phyloP scores from a whole-genome alignment of 805 yeast species.

The Pichia exigua region DNA sequence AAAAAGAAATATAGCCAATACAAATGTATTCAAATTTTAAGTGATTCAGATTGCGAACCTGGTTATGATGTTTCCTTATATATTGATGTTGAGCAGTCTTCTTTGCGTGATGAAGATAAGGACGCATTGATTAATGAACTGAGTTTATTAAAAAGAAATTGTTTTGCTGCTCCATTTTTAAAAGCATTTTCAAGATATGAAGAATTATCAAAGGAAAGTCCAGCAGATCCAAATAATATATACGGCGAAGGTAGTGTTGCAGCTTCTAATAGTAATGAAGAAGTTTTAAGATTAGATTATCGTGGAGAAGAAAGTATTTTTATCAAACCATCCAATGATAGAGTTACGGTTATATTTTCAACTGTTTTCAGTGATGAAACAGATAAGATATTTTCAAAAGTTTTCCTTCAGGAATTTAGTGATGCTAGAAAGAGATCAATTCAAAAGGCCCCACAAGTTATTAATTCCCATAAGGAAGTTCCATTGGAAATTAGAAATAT shows the following conservation, averaged over 20 bases:
- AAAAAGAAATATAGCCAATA: slow-evolving; percentile 41
- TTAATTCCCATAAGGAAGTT: slow-evolving; percentile 83
- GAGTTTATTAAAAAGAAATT: slow-evolving; percentile 72
- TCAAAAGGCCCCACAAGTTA: slow-evolving; percentile 97
- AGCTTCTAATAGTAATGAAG: slow-evolving; percentile 37
- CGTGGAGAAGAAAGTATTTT: slow-evolving; percentile 91
- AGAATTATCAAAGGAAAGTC: slow-evolving; percentile 41
- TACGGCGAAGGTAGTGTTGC: slow-evolving; percentile 31
- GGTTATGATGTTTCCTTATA: slow-evolving; percentile 78
- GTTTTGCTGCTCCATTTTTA: slow-evolving; percentile 90
- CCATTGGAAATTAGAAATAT: slow-evolving; percentile 72
- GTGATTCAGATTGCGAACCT: slow-evolving; percentile 43
- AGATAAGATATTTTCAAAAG: slow-evolving; percentile 84
- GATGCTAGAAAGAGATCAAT: slow-evolving; percentile 94
- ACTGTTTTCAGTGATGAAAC: slow-evolving; percentile 95
- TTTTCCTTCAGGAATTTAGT: slow-evolving; percentile 86
- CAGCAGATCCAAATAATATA: slow-evolving; percentile 33
- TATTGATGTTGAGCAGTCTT: slow-evolving; percentile 39
- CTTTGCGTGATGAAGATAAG: slow-evolving; percentile 38
- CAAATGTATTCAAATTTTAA: slow-evolving; percentile 29
- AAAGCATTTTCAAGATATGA: slow-evolving; percentile 77
- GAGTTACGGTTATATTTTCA: slow-evolving; percentile 94
- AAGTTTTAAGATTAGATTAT: slow-evolving; percentile 66
- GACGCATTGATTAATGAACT: slow-evolving; percentile 51
- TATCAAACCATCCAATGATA: slow-evolving; percentile 85